A percentile compares a stretch with the other conserved stretches of the same genome.
Conservation (phyloP, 371 early-diverging fungal genomes). For the Syncephalastrum racemosum region DNA sequence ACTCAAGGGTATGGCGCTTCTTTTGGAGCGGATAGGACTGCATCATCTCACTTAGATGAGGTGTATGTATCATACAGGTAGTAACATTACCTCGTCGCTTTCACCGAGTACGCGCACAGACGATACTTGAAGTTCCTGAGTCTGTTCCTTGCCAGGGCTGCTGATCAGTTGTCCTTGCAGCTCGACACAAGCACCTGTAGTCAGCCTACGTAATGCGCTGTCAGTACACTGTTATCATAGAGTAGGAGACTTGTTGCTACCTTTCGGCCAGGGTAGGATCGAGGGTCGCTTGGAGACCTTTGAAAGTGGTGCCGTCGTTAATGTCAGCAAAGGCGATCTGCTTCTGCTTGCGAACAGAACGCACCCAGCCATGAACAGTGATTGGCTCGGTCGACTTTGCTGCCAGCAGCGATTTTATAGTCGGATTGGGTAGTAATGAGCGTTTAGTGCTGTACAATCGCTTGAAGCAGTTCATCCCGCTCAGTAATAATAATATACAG, state of each 20-base stretch:
- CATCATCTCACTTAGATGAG: neutral
- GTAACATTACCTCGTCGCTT: slow-evolving; percentile 56
- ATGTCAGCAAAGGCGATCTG: slow-evolving; percentile 72
- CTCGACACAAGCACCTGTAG: slow-evolving; percentile 74
- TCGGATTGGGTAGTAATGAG: slow-evolving; percentile 9
- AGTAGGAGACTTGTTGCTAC: slow-evolving; percentile 17
- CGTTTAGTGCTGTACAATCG: slow-evolving; percentile 7
- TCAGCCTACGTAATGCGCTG: slow-evolving; percentile 38
- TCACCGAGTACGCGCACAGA: slow-evolving; percentile 60
- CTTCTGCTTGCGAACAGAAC: slow-evolving; percentile 82
- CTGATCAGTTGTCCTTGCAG: slow-evolving; percentile 61
- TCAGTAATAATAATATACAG: no score
- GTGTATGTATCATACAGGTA: neutral
- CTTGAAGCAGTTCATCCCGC: no score
- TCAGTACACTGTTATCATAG: neutral
- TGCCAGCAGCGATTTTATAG: slow-evolving; percentile 12
- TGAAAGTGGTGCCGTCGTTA: slow-evolving; percentile 72
- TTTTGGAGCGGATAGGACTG: slow-evolving; percentile 89
- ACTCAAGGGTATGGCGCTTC: slow-evolving; percentile 78
- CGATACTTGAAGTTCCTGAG: slow-evolving; percentile 68
- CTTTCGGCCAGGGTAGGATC: slow-evolving; percentile 52
- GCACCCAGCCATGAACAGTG: slow-evolving; percentile 79
- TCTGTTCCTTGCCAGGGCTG: slow-evolving; percentile 76
- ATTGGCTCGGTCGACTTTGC: slow-evolving; percentile 9
- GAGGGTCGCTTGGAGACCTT: slow-evolving; percentile 76